Base-by-base conservation (phyloP, 805 yeast species). In the Yamadazyma kitorensis region DNA sequence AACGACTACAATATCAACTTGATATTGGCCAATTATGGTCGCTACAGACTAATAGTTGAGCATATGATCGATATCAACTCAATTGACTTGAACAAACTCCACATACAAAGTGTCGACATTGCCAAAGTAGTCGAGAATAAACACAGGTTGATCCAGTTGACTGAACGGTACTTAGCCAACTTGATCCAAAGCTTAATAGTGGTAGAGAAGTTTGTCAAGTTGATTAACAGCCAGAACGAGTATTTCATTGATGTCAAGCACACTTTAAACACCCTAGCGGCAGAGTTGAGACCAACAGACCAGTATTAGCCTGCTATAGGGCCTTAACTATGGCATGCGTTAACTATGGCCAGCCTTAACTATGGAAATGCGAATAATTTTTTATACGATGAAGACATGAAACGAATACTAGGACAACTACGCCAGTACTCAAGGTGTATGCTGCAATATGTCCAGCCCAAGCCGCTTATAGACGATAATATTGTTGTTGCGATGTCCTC, bases 401-500 rank as follows among this genome's bases (percentile, higher is more conserved):
- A n/a, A n/a, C n/a, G n/a, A n/a, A n/a, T n/a, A n/a, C n/a, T n/a
- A n/a, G n/a, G n/a, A n/a, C n/a, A n/a, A n/a, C n/a, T n/a, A n/a
- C n/a, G n/a, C n/a, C n/a, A n/a, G n/a, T n/a, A n/a, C n/a, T n/a
- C n/a, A n/a, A n/a, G n/a, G n/a, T n/a, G n/a, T n/a, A n/a, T n/a
- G n/a, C n/a, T n/a, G 12, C 11, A 25, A 13, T 35, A 38, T 19
- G 16, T 25, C 4, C 44, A 37, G 21, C 37, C 44, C 2, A 30
- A 30, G 17, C 48, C 48, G 6, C 13, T 47, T 0, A 44, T 43
- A 7, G 55, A 68, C 20, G 95, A 86, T 48, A 76, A 72, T 34
- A 74, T 91, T 15, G 62, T 84, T 14, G 77, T 93, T 4, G 96
- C 98, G 6, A 86, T 93, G 96, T 86, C 96, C 1, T 85, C 95